A percentile compares a stretch with the other conserved stretches of the same genome.
Evolutionary conservation across 140 eudicot species (phyloP).

Genomic region (Anethum foeniculum): DNA sequence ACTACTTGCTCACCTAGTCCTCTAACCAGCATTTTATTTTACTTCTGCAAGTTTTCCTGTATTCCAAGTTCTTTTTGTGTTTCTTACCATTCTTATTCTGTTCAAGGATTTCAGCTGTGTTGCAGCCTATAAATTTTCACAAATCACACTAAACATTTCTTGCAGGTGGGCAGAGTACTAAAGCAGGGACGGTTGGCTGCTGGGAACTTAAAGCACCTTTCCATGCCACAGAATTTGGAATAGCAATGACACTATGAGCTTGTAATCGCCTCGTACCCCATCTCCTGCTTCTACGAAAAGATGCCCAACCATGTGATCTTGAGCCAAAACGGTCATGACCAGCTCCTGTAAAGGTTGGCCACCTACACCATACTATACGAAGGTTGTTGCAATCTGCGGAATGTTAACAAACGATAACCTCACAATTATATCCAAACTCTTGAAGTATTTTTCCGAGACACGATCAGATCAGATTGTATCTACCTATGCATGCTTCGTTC

Average conservation of each 20-base stretch:
- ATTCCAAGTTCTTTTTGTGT: constrained; percentile 51
- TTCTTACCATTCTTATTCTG: constrained; percentile 64
- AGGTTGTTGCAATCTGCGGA: constrained; percentile 45
- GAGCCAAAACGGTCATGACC: no score
- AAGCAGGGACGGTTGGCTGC: constrained; percentile 11
- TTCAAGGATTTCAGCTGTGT: constrained; percentile 60
- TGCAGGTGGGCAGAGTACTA: constrained; percentile 28
- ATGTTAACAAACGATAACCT: constrained; percentile 11
- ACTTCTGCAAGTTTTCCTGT: constrained; percentile 43
- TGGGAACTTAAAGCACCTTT: constrained; percentile 2
- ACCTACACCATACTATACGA: constrained; percentile 25
- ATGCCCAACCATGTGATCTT: neutral
- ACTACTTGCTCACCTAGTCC: constrained; percentile 12
- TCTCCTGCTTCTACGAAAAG: constrained; percentile 20
- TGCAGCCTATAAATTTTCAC: no score
- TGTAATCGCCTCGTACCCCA: no score
- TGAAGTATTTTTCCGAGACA: neutral
- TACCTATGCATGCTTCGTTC: neutral
- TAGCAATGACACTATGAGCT: constrained; percentile 9
- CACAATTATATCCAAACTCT: neutral
- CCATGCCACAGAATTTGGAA: neutral
- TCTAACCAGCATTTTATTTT: constrained; percentile 14
- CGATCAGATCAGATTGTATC: neutral
- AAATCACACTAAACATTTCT: no score
- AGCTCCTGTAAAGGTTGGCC: constrained; percentile 39